Evolutionary conservation across 1,139 yeast species (phyloP).

Genomic region (Pichia sp.): DNA sequence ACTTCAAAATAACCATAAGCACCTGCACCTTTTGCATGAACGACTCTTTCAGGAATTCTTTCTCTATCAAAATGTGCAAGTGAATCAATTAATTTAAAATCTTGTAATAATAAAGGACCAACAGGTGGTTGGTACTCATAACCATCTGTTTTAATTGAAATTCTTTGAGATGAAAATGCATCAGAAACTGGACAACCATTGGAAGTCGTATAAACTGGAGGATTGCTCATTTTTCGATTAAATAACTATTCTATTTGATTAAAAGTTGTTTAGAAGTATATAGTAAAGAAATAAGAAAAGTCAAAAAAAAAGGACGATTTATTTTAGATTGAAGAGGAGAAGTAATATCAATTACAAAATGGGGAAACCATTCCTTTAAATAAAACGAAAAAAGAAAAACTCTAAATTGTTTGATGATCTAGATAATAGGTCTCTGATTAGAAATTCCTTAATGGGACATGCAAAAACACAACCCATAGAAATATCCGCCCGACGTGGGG

Average conservation of each 20-base stretch:
- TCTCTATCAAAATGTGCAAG: slow-evolving; percentile 83
- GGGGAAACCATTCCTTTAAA: too few relatives aligned
- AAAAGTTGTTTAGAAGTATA: not conserved
- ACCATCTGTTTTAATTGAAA: slow-evolving; percentile 25
- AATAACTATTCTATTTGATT: too few relatives aligned
- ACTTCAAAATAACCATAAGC: slow-evolving; percentile 77
- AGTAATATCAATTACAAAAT: too few relatives aligned
- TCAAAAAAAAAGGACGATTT: not conserved
- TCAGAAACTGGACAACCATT: slow-evolving; percentile 32
- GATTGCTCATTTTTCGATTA: slow-evolving; percentile 24
- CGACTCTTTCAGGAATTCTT: slow-evolving; percentile 85
- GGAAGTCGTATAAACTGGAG: slow-evolving; percentile 32
- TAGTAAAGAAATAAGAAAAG: not conserved
- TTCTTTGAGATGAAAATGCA: slow-evolving; percentile 31
- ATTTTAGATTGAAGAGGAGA: too few relatives aligned
- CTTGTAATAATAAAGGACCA: slow-evolving; percentile 75
- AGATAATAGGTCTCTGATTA: too few relatives aligned
- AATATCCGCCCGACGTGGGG: too few relatives aligned
- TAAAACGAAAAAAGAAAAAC: too few relatives aligned
- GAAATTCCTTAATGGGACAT: too few relatives aligned
- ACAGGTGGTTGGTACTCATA: slow-evolving; percentile 35
- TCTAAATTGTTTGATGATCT: too few relatives aligned
- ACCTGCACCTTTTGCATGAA: slow-evolving; percentile 87
- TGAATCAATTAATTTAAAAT: slow-evolving; percentile 69
- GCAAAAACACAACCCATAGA: too few relatives aligned